Evolutionary conservation across 2,329 filamentous ascomycete genomes (phyloP), one percentile per base, ranked within the genome.

Genomic region (Fusarium verticillioides): DNA sequence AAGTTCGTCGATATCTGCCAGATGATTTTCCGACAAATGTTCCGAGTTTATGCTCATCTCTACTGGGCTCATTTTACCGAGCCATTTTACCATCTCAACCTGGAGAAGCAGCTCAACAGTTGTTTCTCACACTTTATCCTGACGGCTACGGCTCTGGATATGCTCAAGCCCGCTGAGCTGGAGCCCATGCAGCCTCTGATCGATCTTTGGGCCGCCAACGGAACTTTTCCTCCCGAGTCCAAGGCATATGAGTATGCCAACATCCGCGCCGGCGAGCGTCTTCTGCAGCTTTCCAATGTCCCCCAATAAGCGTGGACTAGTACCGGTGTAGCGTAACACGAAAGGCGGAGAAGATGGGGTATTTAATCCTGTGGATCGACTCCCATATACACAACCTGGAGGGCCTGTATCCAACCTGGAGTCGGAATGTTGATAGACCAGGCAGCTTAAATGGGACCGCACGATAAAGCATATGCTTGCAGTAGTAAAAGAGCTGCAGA

Each of bases 21-120:
- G 86, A 92, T 92, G 74, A 96, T 98, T 79, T 96, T 98, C 86
- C 93, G 95, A 78, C 96, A 98, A 84, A 98, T 99, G 93, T 98
- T 99, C 87, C 93, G 96, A 67, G 96, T 98, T 77, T 99, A 99
- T 80, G 93, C 96, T 53, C 96, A 99, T 83, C 91, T 99, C 69
- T 99, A 99, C 87, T 98, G 97, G 89, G 94, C 95, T 64, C 96
- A 99, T 83, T 99, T 94, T 83, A 85, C 91, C 69, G 93, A 94
- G 75, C 93, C 93, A 9, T 94, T 95, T 83, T 96, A 94, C 84
- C 92, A 95, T 81, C 87, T 96, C 74, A 94, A 93, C 84, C 85
- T 93, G 15, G 91, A 93, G 82, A 93, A 95, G 81, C 92, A 94
- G 77, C 87, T 96, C 70, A 96, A 96, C 86, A 95, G 93, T 82